These are phyloP conservation scores for Solanum hybrid DNA, from an alignment of 305 asterid genomes.

Conservation along the genomic window DNA sequence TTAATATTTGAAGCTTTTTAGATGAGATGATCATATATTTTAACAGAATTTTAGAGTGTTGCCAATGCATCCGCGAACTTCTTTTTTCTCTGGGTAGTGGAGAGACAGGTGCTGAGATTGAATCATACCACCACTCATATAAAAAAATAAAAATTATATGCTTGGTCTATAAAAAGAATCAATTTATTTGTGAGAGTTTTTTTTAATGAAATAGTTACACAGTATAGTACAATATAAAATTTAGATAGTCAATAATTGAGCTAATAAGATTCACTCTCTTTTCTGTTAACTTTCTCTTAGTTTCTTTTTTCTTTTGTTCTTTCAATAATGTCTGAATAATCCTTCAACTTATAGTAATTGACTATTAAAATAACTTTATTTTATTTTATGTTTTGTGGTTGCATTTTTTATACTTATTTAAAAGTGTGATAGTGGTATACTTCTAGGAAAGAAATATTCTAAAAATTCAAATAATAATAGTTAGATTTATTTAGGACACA, in stretches of 20 bases:
- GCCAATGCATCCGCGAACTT: too few relatives aligned
- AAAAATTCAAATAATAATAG: not conserved
- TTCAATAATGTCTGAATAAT: not conserved
- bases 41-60: too few relatives aligned
- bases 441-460: not conserved
- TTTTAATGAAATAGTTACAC: too few relatives aligned
- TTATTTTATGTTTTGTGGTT: not conserved
- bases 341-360: not conserved
- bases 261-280: not conserved
- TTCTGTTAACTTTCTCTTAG: not conserved
- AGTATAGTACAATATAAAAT: fast-evolving
- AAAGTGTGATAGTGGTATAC: not conserved
- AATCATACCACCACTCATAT: not conserved
- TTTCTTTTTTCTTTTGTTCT: not conserved
- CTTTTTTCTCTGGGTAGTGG: too few relatives aligned
- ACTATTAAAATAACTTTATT: not conserved
- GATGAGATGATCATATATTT: not conserved
- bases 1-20: too few relatives aligned
- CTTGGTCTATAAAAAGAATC: not conserved
- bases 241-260: not conserved
- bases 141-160: too few relatives aligned
- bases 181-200: too few relatives aligned
- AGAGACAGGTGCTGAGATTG: too few relatives aligned
- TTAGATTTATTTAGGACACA: not conserved
- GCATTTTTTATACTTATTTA: not conserved